phyloP scores from a whole-genome alignment of 192 early-diverging fungal species.

The Geranomyces variabilis region DNA sequence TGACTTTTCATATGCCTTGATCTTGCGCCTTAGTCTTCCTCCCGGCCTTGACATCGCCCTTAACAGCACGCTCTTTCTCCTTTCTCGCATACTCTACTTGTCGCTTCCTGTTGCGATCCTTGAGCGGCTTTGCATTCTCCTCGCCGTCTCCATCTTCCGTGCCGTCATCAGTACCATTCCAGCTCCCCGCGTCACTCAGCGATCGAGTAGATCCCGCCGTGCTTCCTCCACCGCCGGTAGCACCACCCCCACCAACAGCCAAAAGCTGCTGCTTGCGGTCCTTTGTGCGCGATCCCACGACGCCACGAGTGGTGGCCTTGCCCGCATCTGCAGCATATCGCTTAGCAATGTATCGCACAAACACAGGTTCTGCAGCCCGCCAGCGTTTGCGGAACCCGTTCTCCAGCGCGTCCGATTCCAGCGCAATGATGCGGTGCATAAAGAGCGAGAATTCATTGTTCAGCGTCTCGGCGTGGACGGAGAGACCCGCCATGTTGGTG shows the following conservation, averaged over 20 bases:
- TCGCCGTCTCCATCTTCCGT: constrained; percentile 7
- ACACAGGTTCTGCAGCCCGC: constrained; percentile 32
- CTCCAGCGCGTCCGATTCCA: constrained; percentile 31
- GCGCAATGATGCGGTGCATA: constrained; percentile 32
- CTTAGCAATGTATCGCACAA: constrained; percentile 44
- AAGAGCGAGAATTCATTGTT: constrained; percentile 31
- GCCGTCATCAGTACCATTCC: constrained; percentile 5
- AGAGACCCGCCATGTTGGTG: neutral
- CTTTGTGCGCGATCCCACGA: constrained; percentile 23
- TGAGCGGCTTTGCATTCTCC: constrained; percentile 1
- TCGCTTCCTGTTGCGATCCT: constrained; percentile 23
- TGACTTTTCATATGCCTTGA: too few species aligned
- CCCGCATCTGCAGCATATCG: constrained; percentile 34
- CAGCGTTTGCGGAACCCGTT: constrained; percentile 32
- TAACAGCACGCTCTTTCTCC: constrained; percentile 48
- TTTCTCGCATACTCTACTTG: constrained; percentile 38
- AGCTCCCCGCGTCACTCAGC: neutral
- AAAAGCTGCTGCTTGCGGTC: constrained; percentile 8
- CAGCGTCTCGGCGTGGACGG: neutral
- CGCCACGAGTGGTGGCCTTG: constrained; percentile 16
- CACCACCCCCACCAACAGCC: neutral
- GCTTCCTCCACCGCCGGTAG: neutral
- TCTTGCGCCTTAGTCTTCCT: constrained; percentile 37
- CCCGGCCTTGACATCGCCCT: constrained; percentile 39
- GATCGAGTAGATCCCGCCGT: neutral